A percentile compares a stretch with the other conserved stretches of the same genome.
These are phyloP conservation scores for Asterochloris erici DNA, from an alignment of 139 green algal species.

Conservation along the genomic window DNA sequence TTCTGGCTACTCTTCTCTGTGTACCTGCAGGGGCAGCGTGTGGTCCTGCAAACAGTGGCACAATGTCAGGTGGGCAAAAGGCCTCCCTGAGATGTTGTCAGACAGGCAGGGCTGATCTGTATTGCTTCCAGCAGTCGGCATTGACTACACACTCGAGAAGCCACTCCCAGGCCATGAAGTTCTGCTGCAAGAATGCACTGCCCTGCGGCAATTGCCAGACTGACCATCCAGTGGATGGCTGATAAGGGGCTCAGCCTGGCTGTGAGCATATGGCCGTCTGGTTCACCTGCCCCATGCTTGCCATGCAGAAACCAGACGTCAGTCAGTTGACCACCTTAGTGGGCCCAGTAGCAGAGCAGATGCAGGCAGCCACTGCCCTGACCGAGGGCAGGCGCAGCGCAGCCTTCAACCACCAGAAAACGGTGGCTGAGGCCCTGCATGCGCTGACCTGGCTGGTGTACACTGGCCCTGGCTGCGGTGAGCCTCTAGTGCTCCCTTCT, in stretches of 20 bases:
- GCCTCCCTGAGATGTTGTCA: background rate
- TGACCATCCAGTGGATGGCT: too few species aligned
- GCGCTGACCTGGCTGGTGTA: constrained; percentile 83
- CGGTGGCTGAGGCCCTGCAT: constrained; percentile 68
- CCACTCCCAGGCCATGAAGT: too few species aligned
- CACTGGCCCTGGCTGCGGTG: constrained; percentile 69
- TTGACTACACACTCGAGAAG: too few species aligned
- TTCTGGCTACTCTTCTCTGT: background rate
- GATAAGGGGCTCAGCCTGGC: too few species aligned
- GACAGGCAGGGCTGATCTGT: too few species aligned
- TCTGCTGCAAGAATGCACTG: too few species aligned
- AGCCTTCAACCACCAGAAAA: constrained; percentile 62
- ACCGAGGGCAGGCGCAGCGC: constrained; percentile 49
- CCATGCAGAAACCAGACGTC: constrained; percentile 46
- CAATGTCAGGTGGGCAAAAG: constrained; percentile 33
- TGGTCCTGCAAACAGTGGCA: constrained; percentile 34
- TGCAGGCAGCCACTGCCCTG: constrained; percentile 50
- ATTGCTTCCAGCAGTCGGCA: too few species aligned
- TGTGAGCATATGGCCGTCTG: too few species aligned
- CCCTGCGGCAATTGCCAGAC: too few species aligned
- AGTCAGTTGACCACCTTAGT: constrained; percentile 61
- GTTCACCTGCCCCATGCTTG: too few species aligned
- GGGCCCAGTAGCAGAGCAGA: constrained; percentile 55
- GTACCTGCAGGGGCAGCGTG: constrained; percentile 27
- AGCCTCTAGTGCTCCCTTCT: background rate